phyloP scores from a whole-genome alignment of 2,329 filamentous ascomycete genomes.

The Fusarium torulosum region DNA sequence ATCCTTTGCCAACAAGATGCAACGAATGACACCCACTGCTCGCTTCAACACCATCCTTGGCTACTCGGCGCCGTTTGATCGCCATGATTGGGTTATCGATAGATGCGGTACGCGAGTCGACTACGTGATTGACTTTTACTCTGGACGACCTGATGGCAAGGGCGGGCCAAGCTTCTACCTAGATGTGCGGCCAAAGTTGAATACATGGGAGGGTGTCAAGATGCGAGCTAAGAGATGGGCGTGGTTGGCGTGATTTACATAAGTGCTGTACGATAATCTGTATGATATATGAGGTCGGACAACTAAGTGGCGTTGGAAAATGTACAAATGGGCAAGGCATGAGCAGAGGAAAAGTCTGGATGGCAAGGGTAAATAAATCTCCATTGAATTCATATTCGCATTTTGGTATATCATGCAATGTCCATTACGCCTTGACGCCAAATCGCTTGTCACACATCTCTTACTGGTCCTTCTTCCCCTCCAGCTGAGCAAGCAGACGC shows the following conservation, averaged over 20 bases:
- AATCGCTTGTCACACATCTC: neutral
- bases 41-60: constrained; percentile 85
- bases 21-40: constrained; percentile 82
- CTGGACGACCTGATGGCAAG: constrained; percentile 67
- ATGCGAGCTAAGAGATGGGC: constrained; percentile 69
- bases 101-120: constrained; percentile 87
- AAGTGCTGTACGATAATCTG: constrained; percentile 24
- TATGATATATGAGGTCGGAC: constrained; percentile 41
- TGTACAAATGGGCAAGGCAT: constrained; percentile 40
- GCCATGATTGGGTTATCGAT: constrained; percentile 98
- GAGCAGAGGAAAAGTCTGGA: constrained; percentile 8
- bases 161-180: constrained; percentile 71
- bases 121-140: constrained; percentile 98
- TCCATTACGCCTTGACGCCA: constrained; percentile 5
- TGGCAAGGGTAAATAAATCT: constrained; percentile 36
- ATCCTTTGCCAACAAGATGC: constrained; percentile 81
- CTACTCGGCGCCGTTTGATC: constrained; percentile 92
- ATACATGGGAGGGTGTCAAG: constrained; percentile 75
- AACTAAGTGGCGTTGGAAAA: constrained; percentile 44
- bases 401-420: constrained; percentile 2
- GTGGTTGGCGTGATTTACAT: constrained; percentile 59
- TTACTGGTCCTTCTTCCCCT: constrained; percentile 48
- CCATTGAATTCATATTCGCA: constrained; percentile 34
- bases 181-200: constrained; percentile 76
- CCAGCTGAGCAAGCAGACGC: constrained; percentile 46